These are phyloP conservation scores for Cinchona pubescens DNA, from an alignment of 257 asterid genomes.

Conservation along the genomic window DNA sequence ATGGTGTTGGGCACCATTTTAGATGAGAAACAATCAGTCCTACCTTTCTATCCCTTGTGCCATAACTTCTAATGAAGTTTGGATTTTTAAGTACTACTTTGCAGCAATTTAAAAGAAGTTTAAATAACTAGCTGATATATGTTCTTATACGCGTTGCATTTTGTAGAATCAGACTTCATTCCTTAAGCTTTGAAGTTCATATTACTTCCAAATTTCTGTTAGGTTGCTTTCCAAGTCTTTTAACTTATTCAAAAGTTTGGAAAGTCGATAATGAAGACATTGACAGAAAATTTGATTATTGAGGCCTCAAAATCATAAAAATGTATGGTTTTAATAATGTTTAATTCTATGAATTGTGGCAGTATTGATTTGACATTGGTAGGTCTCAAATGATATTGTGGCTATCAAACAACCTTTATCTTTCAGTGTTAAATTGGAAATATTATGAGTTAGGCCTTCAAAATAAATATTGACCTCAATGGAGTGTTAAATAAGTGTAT, in stretches of 20 bases:
- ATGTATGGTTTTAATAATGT: neutral
- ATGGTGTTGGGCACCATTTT: neutral
- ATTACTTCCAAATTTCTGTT: too few relatives aligned
- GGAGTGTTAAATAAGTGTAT: neutral
- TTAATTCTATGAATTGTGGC: neutral
- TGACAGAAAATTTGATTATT: neutral
- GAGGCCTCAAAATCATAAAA: neutral
- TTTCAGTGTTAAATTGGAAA: neutral
- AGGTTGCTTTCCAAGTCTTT: neutral
- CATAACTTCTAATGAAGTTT: neutral
- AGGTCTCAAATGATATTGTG: neutral
- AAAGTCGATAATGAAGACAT: too few relatives aligned
- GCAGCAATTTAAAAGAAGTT: neutral
- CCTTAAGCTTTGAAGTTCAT: neutral
- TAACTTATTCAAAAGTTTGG: neutral
- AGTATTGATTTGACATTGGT: neutral
- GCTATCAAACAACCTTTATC: neutral
- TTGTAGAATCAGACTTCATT: neutral
- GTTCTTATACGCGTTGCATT: neutral
- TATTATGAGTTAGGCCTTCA: neutral
- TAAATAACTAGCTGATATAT: neutral
- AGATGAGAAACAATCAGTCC: neutral
- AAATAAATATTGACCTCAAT: neutral
- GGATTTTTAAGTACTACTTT: neutral
- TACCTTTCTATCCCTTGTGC: neutral